Percentiles rank a stretch among this genome's conserved stretches.
Conservation (phyloP, 257 asterid genomes). For the Rhazya stricta region DNA sequence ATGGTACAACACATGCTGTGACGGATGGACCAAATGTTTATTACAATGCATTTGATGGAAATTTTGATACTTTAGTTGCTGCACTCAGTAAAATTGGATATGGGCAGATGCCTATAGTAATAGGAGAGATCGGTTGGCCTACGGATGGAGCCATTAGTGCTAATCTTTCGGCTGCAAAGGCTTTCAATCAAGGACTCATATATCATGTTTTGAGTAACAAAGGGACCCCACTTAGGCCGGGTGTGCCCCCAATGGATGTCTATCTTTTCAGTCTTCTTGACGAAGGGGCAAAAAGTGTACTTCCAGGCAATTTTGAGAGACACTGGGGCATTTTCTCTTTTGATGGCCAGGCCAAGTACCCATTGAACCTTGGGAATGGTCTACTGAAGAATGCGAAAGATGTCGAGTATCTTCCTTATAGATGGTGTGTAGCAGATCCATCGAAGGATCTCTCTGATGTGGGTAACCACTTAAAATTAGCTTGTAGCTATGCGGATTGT, state of each 20-base stretch:
- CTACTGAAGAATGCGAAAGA: conserved; percentile 57
- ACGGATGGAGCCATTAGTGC: conserved; percentile 75
- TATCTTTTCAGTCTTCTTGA: conserved; percentile 84
- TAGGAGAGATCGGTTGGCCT: conserved; percentile 98
- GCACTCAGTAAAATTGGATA: conserved; percentile 72
- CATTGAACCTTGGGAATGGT: conserved; percentile 70
- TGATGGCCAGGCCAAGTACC: conserved; percentile 91
- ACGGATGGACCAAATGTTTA: conserved; percentile 75
- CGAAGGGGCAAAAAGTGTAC: conserved; percentile 75
- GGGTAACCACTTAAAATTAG: conserved; percentile 56
- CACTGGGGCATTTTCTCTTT: conserved; percentile 96
- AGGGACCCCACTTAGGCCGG: conserved; percentile 89
- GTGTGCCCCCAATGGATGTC: conserved; percentile 69
- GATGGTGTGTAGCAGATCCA: conserved; percentile 93
- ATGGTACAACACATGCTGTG: conserved; percentile 76
- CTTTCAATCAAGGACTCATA: conserved; percentile 79
- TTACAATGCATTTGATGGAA: conserved; percentile 85
- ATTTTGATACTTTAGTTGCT: conserved; percentile 76
- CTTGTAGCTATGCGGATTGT: conserved; percentile 82
- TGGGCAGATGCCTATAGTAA: conserved; percentile 70
- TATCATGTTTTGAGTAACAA: conserved; percentile 47
- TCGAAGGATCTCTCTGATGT: conserved; percentile 60
- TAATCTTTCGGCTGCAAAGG: conserved; percentile 70
- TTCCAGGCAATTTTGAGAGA: conserved; percentile 87
- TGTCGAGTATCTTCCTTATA: conserved; percentile 73